A percentile compares a stretch with the other conserved stretches of the same genome.
Evolutionary conservation across 495 filamentous ascomycete genomes (phyloP).

Genomic region (Penicillium ucsense): DNA sequence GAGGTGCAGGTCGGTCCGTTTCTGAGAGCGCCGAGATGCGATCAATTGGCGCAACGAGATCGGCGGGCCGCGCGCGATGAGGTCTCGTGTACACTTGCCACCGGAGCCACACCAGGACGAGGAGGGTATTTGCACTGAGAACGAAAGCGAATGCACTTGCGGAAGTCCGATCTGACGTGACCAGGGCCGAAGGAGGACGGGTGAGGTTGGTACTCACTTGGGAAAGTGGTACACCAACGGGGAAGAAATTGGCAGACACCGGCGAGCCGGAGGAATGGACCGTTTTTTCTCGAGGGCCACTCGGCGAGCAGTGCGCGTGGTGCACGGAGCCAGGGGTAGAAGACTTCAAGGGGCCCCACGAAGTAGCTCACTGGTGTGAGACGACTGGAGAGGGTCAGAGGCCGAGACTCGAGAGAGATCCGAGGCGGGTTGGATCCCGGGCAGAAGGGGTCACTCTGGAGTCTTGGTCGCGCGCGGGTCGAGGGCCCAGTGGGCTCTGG

Average conservation of each 20-base stretch:
- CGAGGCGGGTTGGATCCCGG: not conserved
- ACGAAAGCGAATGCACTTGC: no score
- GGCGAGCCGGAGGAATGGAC: slow-evolving; percentile 6
- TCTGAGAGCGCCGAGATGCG: not conserved
- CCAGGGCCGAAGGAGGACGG: no score
- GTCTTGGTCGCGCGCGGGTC: not conserved
- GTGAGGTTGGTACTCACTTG: no score
- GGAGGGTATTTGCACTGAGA: no score
- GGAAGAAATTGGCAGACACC: slow-evolving; percentile 6
- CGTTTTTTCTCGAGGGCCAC: not conserved
- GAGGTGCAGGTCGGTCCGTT: slow-evolving; percentile 4
- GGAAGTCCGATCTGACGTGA: no score
- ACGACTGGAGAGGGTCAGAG: not conserved
- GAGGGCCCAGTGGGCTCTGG: slow-evolving; percentile 1
- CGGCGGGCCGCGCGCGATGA: not conserved
- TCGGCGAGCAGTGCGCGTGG: slow-evolving; percentile 2
- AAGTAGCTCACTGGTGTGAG: not conserved
- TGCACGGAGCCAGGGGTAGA: slow-evolving; percentile 2
- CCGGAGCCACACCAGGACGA: not conserved
- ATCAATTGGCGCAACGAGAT: not conserved
- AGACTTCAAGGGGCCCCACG: slow-evolving; percentile 2
- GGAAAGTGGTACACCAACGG: no score
- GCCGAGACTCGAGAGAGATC: not conserved
- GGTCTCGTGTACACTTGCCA: not conserved
- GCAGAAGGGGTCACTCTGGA: not conserved